A percentile compares a stretch with the other conserved stretches of the same genome.
Evolutionary conservation across 2,329 filamentous ascomycete genomes (phyloP).

Genomic region (Aspergillus ochraceus): DNA sequence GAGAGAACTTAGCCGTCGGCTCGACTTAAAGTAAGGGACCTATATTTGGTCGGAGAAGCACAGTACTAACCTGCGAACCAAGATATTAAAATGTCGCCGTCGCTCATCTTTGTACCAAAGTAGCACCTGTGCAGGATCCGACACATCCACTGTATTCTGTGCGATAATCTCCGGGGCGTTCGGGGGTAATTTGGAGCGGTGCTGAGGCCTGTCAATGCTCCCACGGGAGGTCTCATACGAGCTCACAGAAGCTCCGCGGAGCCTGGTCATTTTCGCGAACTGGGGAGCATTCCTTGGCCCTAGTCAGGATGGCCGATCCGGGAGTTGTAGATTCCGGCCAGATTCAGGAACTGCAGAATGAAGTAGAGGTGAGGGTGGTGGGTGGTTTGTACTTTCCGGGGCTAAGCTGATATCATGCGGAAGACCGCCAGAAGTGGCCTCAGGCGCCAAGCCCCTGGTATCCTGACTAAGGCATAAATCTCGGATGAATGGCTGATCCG

Average conservation of each 20-base stretch:
- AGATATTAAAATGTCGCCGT: conserved; percentile 52
- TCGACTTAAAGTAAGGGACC: background rate
- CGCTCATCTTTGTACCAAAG: conserved; percentile 42
- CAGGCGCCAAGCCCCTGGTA: conserved; percentile 12
- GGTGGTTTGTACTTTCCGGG: conserved; percentile 9
- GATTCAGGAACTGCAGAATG: background rate
- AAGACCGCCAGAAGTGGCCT: conserved; percentile 11
- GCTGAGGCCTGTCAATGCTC: conserved; percentile 29
- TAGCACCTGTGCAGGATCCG: conserved; percentile 38
- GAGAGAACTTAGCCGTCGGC: conserved; percentile 7
- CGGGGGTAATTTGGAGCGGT: conserved; percentile 41
- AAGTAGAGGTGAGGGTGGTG: background rate
- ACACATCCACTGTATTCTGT: conserved; percentile 41
- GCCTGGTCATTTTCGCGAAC: conserved; percentile 40
- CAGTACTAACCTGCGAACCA: conserved; percentile 63
- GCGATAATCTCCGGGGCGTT: conserved; percentile 41
- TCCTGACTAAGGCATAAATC: background rate
- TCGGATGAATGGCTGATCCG: conserved; percentile 1
- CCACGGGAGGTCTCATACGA: conserved; percentile 29
- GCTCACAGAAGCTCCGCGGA: conserved; percentile 41
- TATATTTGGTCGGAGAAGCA: conserved; percentile 9
- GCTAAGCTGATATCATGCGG: conserved; percentile 24
- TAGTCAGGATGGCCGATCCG: background rate
- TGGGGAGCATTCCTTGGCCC: conserved; percentile 28
- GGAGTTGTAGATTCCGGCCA: background rate